Percentiles rank a stretch among this genome's conserved stretches.
These are phyloP conservation scores for Podospora comata DNA, from an alignment of 495 filamentous ascomycete species.

Conservation along the genomic window DNA sequence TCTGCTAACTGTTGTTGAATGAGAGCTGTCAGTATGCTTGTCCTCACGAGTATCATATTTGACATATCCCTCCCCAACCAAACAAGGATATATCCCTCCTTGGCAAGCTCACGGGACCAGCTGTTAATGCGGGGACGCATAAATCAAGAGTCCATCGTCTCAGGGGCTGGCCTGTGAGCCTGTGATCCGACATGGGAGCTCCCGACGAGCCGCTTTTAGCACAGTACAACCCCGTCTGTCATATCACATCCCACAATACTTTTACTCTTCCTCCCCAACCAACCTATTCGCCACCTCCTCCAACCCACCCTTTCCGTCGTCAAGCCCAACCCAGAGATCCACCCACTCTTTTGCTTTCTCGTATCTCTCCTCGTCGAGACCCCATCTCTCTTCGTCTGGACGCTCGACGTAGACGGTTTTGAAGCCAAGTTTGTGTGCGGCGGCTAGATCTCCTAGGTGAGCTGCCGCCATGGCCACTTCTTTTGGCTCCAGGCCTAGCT, in stretches of 20 bases:
- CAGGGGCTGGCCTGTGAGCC: neutral
- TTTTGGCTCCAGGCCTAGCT: slow-evolving; percentile 52
- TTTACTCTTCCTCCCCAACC: slow-evolving; percentile 21
- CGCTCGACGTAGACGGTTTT: slow-evolving; percentile 75
- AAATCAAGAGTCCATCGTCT: neutral
- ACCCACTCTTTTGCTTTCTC: slow-evolving; percentile 58
- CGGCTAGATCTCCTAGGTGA: slow-evolving; percentile 66
- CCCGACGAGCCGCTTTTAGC: neutral
- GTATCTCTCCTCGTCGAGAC: slow-evolving; percentile 47
- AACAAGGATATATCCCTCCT: neutral
- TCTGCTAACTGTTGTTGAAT: neutral
- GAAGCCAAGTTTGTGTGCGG: slow-evolving; percentile 61
- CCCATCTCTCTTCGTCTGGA: slow-evolving; percentile 60
- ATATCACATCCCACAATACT: neutral
- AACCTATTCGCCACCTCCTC: slow-evolving; percentile 51
- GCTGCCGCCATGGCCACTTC: slow-evolving; percentile 79
- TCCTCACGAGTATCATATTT: neutral
- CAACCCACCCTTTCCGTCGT: slow-evolving; percentile 49
- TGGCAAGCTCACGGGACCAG: neutral
- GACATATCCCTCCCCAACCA: neutral
- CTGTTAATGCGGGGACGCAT: neutral
- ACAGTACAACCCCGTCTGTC: neutral
- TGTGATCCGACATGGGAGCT: neutral
- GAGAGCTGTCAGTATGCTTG: neutral
- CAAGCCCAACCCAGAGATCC: slow-evolving; percentile 55